A percentile compares a stretch with the other conserved stretches of the same genome.
Evolutionary conservation across 768 basidiomycete genomes (phyloP).

Genomic region (Tricholoma sp.): DNA sequence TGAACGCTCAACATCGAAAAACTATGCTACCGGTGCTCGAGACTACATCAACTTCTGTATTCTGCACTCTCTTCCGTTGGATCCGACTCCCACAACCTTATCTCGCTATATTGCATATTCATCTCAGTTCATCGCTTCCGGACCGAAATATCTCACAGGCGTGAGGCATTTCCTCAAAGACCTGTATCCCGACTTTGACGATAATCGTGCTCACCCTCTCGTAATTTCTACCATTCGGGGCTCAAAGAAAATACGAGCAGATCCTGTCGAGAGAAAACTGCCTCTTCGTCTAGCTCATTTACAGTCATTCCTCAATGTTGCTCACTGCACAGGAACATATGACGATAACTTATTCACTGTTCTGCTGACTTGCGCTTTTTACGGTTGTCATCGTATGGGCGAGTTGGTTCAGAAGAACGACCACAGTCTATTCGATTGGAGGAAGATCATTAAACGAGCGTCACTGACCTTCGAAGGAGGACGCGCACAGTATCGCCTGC

Average conservation of each 20-base stretch:
- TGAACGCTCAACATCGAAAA: slow-evolving; percentile 10
- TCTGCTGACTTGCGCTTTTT: slow-evolving; percentile 21
- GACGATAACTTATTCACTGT: slow-evolving; percentile 20
- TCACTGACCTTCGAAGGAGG: slow-evolving; percentile 12
- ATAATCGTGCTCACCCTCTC: background rate
- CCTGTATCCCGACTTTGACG: background rate
- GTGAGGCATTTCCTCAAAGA: slow-evolving; percentile 3
- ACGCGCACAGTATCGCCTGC: slow-evolving; percentile 18
- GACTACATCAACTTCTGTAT: slow-evolving; percentile 17
- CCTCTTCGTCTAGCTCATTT: background rate
- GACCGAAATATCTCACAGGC: slow-evolving; percentile 10
- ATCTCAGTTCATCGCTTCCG: slow-evolving; percentile 13
- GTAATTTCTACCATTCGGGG: background rate
- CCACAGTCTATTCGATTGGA: slow-evolving; percentile 15
- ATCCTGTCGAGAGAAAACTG: background rate
- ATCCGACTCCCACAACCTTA: slow-evolving; percentile 15
- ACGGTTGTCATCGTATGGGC: slow-evolving; percentile 22
- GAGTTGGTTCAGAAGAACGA: slow-evolving; percentile 16
- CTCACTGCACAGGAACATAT: background rate
- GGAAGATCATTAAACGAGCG: slow-evolving; percentile 20
- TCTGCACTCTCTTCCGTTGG: slow-evolving; percentile 8
- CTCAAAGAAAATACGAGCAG: background rate
- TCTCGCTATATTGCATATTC: slow-evolving; percentile 16
- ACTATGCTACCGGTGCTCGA: slow-evolving; percentile 16
- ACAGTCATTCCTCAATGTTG: background rate